A percentile compares a stretch with the other conserved stretches of the same genome.
phyloP scores from a whole-genome alignment of 1,284 basidiomycete genomes.

The Volvariella surrecta region DNA sequence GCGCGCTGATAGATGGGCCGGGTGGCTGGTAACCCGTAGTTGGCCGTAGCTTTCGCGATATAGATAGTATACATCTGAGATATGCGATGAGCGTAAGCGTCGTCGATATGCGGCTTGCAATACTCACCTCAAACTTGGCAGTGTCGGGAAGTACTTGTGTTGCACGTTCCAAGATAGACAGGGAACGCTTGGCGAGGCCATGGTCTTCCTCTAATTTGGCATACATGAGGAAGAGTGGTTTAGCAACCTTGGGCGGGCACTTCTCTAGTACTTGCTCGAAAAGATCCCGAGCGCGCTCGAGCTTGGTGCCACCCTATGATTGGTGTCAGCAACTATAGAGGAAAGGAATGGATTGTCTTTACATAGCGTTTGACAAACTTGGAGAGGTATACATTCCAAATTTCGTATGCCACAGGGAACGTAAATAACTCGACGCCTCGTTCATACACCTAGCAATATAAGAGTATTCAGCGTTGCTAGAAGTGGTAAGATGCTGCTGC shows the following conservation, averaged over 20 bases:
- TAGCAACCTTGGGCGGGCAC: conserved; percentile 92
- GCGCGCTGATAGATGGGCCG: conserved; percentile 96
- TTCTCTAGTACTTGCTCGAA: conserved; percentile 98
- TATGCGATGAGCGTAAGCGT: conserved; percentile 1
- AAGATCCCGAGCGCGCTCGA: conserved; percentile 92
- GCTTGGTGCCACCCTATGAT: conserved; percentile 80
- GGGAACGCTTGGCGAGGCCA: conserved; percentile 92
- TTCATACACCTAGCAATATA: conserved; percentile 71
- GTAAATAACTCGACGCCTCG: conserved; percentile 96
- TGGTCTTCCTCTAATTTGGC: conserved; percentile 91
- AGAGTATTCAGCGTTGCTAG: conserved; percentile 7
- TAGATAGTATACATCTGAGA: conserved; percentile 91
- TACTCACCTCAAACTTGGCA: conserved; percentile 87
- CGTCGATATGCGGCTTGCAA: conserved; percentile 1
- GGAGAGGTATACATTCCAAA: conserved; percentile 98
- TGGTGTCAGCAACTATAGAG: conserved; percentile 5
- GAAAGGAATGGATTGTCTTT: too few relatives aligned
- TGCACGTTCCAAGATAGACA: conserved; percentile 94
- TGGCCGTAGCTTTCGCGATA: conserved; percentile 93
- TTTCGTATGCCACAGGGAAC: conserved; percentile 96
- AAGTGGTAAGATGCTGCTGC: not conserved
- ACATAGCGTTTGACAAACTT: conserved; percentile 98
- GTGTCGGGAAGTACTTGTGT: conserved; percentile 78
- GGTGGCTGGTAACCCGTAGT: conserved; percentile 94
- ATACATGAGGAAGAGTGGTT: conserved; percentile 94